Evolutionary conservation across 768 basidiomycete species (phyloP).

Genomic region (Tylopilus vinaceipallidus): DNA sequence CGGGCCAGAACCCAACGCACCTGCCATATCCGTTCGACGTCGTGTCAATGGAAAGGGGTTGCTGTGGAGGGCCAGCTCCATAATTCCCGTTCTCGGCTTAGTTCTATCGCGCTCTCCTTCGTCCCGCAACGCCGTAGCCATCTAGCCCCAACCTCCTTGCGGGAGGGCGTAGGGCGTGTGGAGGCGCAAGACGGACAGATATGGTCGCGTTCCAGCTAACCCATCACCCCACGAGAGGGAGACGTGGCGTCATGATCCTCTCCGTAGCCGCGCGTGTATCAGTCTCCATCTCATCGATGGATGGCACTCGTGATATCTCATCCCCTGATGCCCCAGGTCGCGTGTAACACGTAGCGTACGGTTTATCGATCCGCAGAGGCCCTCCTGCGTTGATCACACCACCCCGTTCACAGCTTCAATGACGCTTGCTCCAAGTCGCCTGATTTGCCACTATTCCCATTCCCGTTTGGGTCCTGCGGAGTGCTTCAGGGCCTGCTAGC

Average conservation of each 20-base stretch:
- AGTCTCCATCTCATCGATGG: conserved; percentile 22
- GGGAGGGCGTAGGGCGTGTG: conserved; percentile 21
- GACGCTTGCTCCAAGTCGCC: conserved; percentile 3
- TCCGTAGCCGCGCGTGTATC: conserved; percentile 3
- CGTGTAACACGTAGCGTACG: conserved; percentile 2
- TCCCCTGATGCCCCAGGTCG: neutral
- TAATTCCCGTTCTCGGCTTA: conserved; percentile 15
- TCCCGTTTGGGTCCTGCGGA: neutral
- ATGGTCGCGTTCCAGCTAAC: neutral
- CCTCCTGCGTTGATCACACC: conserved; percentile 15
- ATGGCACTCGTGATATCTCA: neutral
- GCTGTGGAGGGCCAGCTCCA: conserved; percentile 15
- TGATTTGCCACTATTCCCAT: conserved; percentile 3
- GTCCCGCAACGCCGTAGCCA: conserved; percentile 3
- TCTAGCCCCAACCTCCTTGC: conserved; percentile 3
- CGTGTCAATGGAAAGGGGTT: conserved; percentile 20
- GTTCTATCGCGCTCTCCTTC: neutral
- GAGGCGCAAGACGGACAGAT: neutral
- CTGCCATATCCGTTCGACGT: conserved; percentile 15
- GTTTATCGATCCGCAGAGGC: conserved; percentile 15
- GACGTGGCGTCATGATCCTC: conserved; percentile 12
- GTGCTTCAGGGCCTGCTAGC: conserved; percentile 11
- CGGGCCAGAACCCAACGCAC: neutral
- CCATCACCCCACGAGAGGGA: conserved; percentile 4
- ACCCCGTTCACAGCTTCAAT: conserved; percentile 9